phyloP scores from a whole-genome alignment of 2,329 filamentous ascomycete genomes.

The Nakataea oryzae region DNA sequence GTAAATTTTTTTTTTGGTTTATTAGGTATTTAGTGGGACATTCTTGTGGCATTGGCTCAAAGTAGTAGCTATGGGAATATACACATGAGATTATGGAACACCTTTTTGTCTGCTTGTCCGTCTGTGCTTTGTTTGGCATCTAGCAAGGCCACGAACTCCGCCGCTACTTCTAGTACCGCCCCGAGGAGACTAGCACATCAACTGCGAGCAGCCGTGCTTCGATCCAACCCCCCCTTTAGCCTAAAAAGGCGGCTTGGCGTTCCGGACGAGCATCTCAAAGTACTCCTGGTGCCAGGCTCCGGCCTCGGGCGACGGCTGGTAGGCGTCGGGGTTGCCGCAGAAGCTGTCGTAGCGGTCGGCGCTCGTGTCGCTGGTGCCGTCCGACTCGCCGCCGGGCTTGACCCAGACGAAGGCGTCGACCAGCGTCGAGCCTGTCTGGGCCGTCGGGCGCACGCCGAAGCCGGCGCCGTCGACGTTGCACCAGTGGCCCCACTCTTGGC shows the following conservation, averaged over 20 bases:
- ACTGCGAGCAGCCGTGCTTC: too few species aligned
- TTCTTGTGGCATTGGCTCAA: not conserved
- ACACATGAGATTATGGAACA: not conserved
- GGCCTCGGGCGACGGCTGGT: constrained; percentile 28
- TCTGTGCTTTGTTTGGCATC: not conserved
- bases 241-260: constrained; percentile 21
- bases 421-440: constrained; percentile 41
- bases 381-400: constrained; percentile 49
- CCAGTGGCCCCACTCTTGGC: constrained; percentile 33
- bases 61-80: not conserved
- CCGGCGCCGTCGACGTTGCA: constrained; percentile 47
- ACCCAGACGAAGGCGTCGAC: constrained; percentile 57
- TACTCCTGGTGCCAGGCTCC: constrained; percentile 31
- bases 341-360: constrained; percentile 23
- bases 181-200: too few species aligned
- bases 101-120: not conserved
- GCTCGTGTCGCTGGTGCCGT: constrained; percentile 23
- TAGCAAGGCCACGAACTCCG: too few species aligned
- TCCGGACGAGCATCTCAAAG: constrained; percentile 30
- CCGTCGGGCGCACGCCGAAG: constrained; percentile 46
- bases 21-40: too few species aligned
- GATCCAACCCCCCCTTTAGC: constrained; percentile 11
- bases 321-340: constrained; percentile 25
- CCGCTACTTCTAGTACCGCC: too few species aligned
- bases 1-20: not conserved